Conservation (phyloP, 306 rosid genomes). For the Lathyrus tuberosus region DNA sequence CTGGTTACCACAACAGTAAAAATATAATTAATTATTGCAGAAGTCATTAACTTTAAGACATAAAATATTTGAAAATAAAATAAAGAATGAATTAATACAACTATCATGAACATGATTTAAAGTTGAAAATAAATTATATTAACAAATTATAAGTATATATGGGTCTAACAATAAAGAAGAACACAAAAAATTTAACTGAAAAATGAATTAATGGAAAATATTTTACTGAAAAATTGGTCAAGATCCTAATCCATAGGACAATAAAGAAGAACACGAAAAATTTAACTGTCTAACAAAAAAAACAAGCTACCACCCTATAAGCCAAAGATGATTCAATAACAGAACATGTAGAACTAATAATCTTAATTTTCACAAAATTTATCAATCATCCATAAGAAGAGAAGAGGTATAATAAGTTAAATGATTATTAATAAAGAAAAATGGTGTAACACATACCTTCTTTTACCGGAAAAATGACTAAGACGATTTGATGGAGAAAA, state of each 20-base stretch:
- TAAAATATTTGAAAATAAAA: too few relatives aligned
- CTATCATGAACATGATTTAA: too few relatives aligned
- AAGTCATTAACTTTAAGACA: not conserved
- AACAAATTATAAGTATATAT: too few relatives aligned
- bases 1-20: slow-evolving; percentile 45
- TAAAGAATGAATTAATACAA: too few relatives aligned
- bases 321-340: not conserved
- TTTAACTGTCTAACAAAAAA: not conserved
- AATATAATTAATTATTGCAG: not conserved
- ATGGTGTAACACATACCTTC: slow-evolving; percentile 47
- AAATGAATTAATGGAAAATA: not conserved
- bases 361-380: slow-evolving; percentile 4
- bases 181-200: too few relatives aligned
- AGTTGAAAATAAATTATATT: too few relatives aligned
- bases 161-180: not conserved
- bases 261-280: not conserved
- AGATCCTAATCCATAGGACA: slow-evolving; percentile 43
- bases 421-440: not conserved
- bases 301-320: not conserved
- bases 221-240: slow-evolving; percentile 23
- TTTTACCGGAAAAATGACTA: slow-evolving; percentile 70
- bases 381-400: not conserved
- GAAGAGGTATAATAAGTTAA: not conserved
- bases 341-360: not conserved
- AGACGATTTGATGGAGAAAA: slow-evolving; percentile 73